Percentiles rank a stretch among this genome's conserved stretches.
phyloP scores from a whole-genome alignment of 371 early-diverging fungal species.

The Mortierella sp. region DNA sequence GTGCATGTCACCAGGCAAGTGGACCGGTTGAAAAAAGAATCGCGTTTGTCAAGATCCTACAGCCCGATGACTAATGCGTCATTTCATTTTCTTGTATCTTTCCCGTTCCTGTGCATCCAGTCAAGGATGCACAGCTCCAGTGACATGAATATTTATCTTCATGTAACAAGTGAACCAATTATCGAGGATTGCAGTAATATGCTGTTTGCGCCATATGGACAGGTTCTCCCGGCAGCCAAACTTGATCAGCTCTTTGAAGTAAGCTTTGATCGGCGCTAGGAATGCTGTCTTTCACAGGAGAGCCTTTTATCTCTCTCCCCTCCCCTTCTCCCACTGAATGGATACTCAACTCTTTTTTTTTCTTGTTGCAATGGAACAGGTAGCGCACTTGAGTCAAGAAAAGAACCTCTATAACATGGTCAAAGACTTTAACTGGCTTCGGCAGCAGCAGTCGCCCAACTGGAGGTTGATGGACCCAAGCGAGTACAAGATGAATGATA shows the following conservation, averaged over 20 bases:
- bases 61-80: too few relatives aligned
- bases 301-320: not conserved
- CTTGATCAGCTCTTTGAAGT: slow-evolving; percentile 48
- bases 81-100: not conserved
- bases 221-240: slow-evolving; percentile 24
- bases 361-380: slow-evolving; percentile 18
- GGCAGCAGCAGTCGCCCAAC: slow-evolving; percentile 79
- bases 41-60: too few relatives aligned
- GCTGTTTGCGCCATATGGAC: slow-evolving; percentile 59
- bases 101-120: slow-evolving; percentile 45
- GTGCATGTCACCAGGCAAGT: slow-evolving; percentile 82
- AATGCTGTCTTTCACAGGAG: not conserved
- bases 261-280: not conserved
- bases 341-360: not conserved
- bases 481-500: slow-evolving; percentile 15
- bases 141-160: slow-evolving; percentile 68
- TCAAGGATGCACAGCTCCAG: slow-evolving; percentile 82
- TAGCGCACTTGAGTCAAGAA: slow-evolving; percentile 43
- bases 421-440: slow-evolving; percentile 90
- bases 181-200: slow-evolving; percentile 79
- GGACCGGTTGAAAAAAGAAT: not conserved
- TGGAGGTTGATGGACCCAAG: slow-evolving; percentile 60
- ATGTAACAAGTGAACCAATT: slow-evolving; percentile 81
- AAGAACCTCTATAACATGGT: slow-evolving; percentile 67
- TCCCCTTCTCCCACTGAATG: not conserved